Conservation (phyloP, 169 alveolate species). For the Plasmodium cynomolgi region DNA sequence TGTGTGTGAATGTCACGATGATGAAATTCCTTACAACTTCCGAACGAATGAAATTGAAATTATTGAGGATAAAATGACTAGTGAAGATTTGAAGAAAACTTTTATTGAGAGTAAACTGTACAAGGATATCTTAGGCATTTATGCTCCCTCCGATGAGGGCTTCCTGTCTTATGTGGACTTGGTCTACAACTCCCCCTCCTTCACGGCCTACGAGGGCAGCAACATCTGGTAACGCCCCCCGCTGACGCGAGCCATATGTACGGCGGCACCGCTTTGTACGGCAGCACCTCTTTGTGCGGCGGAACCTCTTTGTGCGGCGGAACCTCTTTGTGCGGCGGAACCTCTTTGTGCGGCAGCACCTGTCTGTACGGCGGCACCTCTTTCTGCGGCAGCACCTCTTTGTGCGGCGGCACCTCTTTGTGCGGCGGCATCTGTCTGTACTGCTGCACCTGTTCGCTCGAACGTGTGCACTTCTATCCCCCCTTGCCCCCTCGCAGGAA, state of each 20-base stretch:
- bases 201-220: slow-evolving; percentile 44
- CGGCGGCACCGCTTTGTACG: too few species aligned
- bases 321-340: too few species aligned
- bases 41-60: slow-evolving; percentile 57
- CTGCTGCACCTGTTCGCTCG: too few species aligned
- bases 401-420: too few species aligned
- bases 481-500: not conserved
- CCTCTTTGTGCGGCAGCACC: too few species aligned
- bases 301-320: too few species aligned
- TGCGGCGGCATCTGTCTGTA: too few species aligned
- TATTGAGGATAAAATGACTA: slow-evolving; percentile 18
- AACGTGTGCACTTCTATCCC: not conserved
- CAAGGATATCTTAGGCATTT: slow-evolving; percentile 47
- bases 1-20: slow-evolving; percentile 63
- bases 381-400: too few species aligned
- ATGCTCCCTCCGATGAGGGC: slow-evolving; percentile 45
- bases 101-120: slow-evolving; percentile 53
- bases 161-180: slow-evolving; percentile 48
- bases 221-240: slow-evolving; percentile 47
- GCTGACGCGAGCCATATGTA: too few species aligned
- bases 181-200: slow-evolving; percentile 50
- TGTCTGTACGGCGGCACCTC: too few species aligned
- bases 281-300: too few species aligned
- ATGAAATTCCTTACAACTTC: slow-evolving; percentile 49
- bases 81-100: slow-evolving; percentile 59